Conservation (phyloP, 176 grass and related monocot genomes). For the Oryza glumipatula region DNA sequence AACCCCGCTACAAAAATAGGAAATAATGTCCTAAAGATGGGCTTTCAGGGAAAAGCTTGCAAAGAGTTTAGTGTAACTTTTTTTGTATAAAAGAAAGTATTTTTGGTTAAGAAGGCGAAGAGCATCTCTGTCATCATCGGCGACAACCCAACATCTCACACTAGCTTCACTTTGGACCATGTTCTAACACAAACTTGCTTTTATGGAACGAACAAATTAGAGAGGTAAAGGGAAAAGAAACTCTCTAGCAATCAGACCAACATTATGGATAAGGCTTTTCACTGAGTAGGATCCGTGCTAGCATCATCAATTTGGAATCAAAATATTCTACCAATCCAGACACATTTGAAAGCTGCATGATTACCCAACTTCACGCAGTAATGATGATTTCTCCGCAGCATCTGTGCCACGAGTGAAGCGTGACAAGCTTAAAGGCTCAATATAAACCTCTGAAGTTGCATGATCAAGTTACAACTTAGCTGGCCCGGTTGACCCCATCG, state of each 20-base stretch:
- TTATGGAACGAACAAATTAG: neutral
- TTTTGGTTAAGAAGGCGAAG: neutral
- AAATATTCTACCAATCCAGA: neutral
- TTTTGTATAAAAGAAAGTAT: neutral
- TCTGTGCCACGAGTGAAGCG: neutral
- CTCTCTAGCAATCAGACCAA: neutral
- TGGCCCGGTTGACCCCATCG: neutral
- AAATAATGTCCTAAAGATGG: no score
- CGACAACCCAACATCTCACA: neutral
- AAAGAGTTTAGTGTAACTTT: neutral
- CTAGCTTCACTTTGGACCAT: neutral
- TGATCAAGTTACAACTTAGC: neutral
- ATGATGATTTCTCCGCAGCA: neutral
- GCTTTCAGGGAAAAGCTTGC: neutral
- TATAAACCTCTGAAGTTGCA: neutral
- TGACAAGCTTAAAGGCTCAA: slow-evolving; percentile 7
- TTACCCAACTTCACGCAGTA: neutral
- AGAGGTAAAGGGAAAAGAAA: neutral
- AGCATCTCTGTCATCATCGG: neutral
- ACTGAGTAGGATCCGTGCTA: neutral
- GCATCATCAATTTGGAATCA: neutral
- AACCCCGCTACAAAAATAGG: no score
- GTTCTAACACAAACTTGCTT: neutral
- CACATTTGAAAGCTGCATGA: neutral
- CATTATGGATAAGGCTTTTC: neutral